Base-by-base conservation (phyloP, 2,329 filamentous ascomycete genomes). In the Torrubiella hemipterigena region DNA sequence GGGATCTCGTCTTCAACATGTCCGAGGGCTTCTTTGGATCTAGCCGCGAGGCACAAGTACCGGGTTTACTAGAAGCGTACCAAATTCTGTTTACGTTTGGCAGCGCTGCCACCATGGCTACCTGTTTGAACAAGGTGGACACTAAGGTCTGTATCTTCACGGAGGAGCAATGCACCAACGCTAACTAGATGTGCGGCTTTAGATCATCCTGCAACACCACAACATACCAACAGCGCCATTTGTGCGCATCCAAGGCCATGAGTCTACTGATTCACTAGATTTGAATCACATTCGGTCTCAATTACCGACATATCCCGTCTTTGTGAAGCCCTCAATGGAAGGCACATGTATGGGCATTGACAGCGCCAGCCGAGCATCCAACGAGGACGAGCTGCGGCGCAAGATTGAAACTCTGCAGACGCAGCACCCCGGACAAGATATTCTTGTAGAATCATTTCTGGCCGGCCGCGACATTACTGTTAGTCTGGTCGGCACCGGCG, bases 1-100 rank as follows among this genome's bases (percentile, higher is more conserved):
- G 33, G 33, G 29, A 36, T 22, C 29, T 36, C 16, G 33, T 24
- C 4, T 36, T 36, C 26, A 36, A 36, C 21, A 32, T 36, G 33
- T 19, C 33, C 2, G 29, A 36, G 18, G 33, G 33, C 4, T 36
- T 36, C 20, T 22, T 29, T 14, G 33, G 33, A 2, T 11, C 29
- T 13, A 20, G 29, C 9, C 32, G 33, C 14, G 33, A 36, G 20
- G 26, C 33, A 15, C 33, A 36, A 11, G 33, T 32, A 6, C 33
- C 33, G 24, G 29, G 29, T 5, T 22, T 36, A 13, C 21, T 36
- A 20, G 33, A 36, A 22, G 33, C 33, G 5, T 36, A 32, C 29
- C 17, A 28, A 21, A 16, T 36, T 16, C 25, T 30, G 12, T 27
- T 24, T 17, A 36, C 33, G 14, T 36, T 36, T 11, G 32, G 29